Conservation (phyloP, 108 stramenopile species). For the Pelagomonas calceolata region DNA sequence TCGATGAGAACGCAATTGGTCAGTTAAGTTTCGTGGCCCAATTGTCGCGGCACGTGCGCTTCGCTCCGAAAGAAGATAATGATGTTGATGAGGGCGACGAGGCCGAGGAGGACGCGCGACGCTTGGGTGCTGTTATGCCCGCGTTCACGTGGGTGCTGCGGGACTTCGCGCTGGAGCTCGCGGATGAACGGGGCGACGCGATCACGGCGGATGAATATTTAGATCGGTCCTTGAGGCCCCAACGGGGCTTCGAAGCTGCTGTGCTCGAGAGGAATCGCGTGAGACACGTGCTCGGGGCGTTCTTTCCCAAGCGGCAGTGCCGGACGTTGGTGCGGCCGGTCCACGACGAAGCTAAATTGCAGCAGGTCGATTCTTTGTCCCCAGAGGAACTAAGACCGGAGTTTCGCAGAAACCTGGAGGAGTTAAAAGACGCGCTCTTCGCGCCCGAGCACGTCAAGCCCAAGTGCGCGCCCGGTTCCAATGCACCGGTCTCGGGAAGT, state of each 20-base stretch:
- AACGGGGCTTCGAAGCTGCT: not conserved
- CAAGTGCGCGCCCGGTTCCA: not conserved
- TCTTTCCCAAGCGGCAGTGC: not conserved
- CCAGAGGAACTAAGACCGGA: not conserved
- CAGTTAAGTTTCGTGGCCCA: constrained; percentile 11
- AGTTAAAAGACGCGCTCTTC: not conserved
- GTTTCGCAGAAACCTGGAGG: not conserved
- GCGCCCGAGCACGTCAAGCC: not conserved
- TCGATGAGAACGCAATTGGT: constrained; percentile 8
- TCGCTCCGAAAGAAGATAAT: not conserved
- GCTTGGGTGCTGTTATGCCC: not conserved
- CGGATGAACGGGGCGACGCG: not conserved
- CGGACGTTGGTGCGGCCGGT: not conserved
- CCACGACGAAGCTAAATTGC: not conserved
- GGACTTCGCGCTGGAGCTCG: constrained; percentile 9
- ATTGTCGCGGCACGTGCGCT: constrained; percentile 7
- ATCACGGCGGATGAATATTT: constrained; percentile 2
- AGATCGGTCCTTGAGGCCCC: not conserved
- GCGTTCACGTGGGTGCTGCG: constrained; percentile 6
- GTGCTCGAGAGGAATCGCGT: constrained; percentile 1
- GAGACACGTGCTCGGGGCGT: not conserved
- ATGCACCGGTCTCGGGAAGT: not conserved
- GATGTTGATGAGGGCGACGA: not conserved
- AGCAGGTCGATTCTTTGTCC: not conserved
- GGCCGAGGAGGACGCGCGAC: not conserved